Base-by-base conservation (phyloP, 768 basidiomycete genomes). In the Phanerochaete carnosa region DNA sequence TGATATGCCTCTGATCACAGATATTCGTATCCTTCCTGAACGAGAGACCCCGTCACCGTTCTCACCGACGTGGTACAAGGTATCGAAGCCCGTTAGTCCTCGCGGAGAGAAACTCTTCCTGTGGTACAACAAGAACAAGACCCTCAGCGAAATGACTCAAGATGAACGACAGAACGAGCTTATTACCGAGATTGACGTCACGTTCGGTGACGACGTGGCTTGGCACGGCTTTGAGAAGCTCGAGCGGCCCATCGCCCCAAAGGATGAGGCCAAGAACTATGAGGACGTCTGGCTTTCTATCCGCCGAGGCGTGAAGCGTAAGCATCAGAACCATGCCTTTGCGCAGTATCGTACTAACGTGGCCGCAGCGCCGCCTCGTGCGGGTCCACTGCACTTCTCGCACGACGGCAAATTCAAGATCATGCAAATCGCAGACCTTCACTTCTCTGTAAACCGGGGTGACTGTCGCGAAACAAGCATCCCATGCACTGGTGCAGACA, bases 101-200 rank as follows among this genome's bases (percentile, higher is more conserved):
- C 76, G 80, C 16, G 71, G 82, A 7, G 70, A 83, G 25, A 81
- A 86, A 2, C 75, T 91, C 13, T 89, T 77, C 69, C 67, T 96
- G 22, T 97, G 94, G 92, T 95, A 94, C 75, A 82, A 81, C 64
- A 72, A 79, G 9, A 88, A 85, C 7, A 89, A 90, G 68, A 83
- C 87, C 1, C 75, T 84, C 37, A 75, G 75, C 16, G 79, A 87
- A 23, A 86, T 92, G 83, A 76, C 74, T n/a, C 56, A 76, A 9
- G 79, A 80, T 43, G 83, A 89, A 65, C 79, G 80, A 61, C 69
- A 78, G 33, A 77, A 73, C 53, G 72, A 87, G 45, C 75, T 94
- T 26, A 84, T 98, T 67, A 98, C 95, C 0, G 95, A 98, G 72
- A 63, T 98, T n/a, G 95, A 98, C 69, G 80, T 98, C 2, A 73